Evolutionary conservation across 176 grass and related monocot genomes (phyloP).

Genomic region (Olyra latifolia): DNA sequence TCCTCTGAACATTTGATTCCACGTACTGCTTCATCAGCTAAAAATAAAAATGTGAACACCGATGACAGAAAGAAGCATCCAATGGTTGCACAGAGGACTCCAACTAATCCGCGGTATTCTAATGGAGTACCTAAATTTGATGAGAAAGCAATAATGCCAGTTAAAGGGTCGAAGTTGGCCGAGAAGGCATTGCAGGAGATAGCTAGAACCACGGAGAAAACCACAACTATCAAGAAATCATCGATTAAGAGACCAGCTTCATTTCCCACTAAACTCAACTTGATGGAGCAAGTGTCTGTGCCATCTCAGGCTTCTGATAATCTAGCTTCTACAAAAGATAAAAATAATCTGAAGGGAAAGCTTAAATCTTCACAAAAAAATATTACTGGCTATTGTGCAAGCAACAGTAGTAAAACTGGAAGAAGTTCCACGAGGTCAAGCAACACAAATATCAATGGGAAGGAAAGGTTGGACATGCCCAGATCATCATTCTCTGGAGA

Average conservation of each 20-base stretch:
- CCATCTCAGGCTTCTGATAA: slow-evolving; percentile 35
- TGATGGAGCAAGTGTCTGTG: slow-evolving; percentile 32
- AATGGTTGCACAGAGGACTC: slow-evolving; percentile 34
- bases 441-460: slow-evolving; percentile 4
- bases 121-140: slow-evolving; percentile 34
- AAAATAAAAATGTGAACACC: slow-evolving; percentile 29
- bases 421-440: slow-evolving; percentile 1
- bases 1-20: slow-evolving; percentile 41
- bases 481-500: slow-evolving; percentile 25
- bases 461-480: slow-evolving; percentile 26
- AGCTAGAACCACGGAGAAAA: slow-evolving; percentile 28
- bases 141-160: slow-evolving; percentile 15
- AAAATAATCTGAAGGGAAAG: slow-evolving; percentile 27
- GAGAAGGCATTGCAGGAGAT: slow-evolving; percentile 38
- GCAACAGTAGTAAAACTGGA: slow-evolving; percentile 11
- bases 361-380: slow-evolving; percentile 22
- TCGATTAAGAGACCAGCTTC: slow-evolving; percentile 33
- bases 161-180: slow-evolving; percentile 36
- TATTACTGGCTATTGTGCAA: slow-evolving; percentile 19
- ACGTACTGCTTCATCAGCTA: slow-evolving; percentile 12
- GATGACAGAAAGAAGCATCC: slow-evolving; percentile 41
- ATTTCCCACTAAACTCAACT: slow-evolving; percentile 33
- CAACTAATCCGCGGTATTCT: slow-evolving; percentile 32
- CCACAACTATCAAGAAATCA: slow-evolving; percentile 33
- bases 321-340: slow-evolving; percentile 37